Conservation (phyloP, 163 green algal genomes). For the Scenedesmus sp. region DNA sequence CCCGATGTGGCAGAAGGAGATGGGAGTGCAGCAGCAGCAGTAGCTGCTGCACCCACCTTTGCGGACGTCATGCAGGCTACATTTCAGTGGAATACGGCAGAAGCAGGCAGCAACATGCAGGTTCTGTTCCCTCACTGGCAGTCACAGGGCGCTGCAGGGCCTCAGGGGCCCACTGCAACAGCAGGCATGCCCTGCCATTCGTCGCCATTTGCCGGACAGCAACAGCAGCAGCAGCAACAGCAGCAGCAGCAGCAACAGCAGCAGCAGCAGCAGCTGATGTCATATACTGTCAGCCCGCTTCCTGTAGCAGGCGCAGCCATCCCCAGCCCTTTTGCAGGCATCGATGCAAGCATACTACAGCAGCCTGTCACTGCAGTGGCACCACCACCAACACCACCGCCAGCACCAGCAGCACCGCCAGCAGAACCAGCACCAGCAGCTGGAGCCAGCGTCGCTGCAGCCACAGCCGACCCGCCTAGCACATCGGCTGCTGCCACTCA, state of each 20-base stretch:
- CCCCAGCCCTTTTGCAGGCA: neutral
- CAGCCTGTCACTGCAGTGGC: neutral
- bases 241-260: slow-evolving; percentile 17
- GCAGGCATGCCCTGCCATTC: neutral
- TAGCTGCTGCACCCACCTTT: neutral
- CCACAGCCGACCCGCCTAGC: neutral
- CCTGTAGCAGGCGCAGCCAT: neutral
- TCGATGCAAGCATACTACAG: neutral
- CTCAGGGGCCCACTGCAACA: neutral
- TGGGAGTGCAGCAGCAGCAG: neutral
- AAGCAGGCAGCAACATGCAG: neutral
- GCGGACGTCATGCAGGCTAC: neutral
- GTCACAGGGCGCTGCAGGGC: neutral
- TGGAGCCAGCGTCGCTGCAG: neutral
- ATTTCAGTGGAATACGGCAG: neutral
- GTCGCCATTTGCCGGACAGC: neutral
- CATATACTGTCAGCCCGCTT: neutral
- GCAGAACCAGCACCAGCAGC: neutral
- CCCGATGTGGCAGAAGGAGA: neutral
- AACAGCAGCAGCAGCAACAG: neutral
- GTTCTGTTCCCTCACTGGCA: neutral
- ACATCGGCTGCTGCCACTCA: neutral
- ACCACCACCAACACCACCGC: neutral
- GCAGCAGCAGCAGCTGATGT: neutral
- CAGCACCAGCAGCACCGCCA: neutral